These are phyloP conservation scores for Arthrobotrys conoides DNA, from an alignment of 2,329 filamentous ascomycete species.

Conservation along the genomic window DNA sequence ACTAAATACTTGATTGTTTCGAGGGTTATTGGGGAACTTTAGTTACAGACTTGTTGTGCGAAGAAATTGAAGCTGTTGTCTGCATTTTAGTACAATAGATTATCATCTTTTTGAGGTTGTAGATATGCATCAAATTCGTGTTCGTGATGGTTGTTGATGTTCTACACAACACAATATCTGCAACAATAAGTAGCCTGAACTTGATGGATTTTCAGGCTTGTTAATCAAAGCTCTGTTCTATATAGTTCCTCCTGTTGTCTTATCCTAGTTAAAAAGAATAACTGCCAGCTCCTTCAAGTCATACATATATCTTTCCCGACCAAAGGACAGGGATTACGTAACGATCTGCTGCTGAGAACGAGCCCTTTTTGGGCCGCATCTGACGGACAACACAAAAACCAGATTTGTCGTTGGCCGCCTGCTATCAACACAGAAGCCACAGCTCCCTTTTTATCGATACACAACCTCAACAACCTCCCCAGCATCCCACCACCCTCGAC, in stretches of 20 bases:
- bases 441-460: constrained; percentile 60
- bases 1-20: background rate
- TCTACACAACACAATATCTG: constrained; percentile 14
- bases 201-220: background rate
- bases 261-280: too few species aligned
- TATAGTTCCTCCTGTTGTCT: too few species aligned
- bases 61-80: background rate
- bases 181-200: constrained; percentile 8
- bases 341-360: background rate
- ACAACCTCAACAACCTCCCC: constrained; percentile 40
- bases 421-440: constrained; percentile 31
- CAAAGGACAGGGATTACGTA: constrained; percentile 12
- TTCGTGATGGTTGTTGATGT: too few species aligned
- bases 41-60: too few species aligned
- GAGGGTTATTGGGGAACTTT: too few species aligned
- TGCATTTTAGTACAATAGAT: background rate
- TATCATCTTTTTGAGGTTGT: background rate
- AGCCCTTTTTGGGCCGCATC: constrained; percentile 5
- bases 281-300: background rate
- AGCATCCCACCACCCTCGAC: constrained; percentile 44
- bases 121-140: too few species aligned
- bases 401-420: constrained; percentile 12
- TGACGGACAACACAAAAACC: constrained; percentile 18
- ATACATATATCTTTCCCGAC: background rate
- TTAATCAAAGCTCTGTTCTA: too few species aligned